Evolutionary conservation across 805 yeast species (phyloP), one percentile per base, ranked within the genome.

Genomic region (Starmerella cellae): DNA sequence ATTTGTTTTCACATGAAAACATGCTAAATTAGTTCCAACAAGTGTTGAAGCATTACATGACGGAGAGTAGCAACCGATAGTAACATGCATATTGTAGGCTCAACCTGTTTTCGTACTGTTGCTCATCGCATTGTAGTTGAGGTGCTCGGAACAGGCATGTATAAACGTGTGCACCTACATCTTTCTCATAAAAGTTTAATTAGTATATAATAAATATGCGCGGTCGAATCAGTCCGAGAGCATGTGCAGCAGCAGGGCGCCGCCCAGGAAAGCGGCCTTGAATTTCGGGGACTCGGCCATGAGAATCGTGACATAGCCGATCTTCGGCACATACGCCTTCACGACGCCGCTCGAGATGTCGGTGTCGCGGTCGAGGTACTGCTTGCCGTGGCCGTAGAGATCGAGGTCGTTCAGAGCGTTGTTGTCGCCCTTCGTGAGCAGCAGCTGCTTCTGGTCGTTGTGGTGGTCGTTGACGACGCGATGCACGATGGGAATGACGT

Each of bases 371-470:
- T 82, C 77, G 54, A 91, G 66, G 55, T 91, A 91, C 37, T 66
- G 67, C 55, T 83, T 87, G 42, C 74, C 75, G 50, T 74, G 70
- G 1, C 85, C 81, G 58, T 91, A 91, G 36, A 91, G 68, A 14
- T 83, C 79, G 51, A 91, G 69, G 61, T 91, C 98, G 61, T 91
- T 94, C 40, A 81, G 77, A 3, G 87, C 82, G 59, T 91, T 91
- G 60, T 91, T 91, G 61, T 91, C 98, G 60, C 98, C 98, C 61
- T 91, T 91, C 1, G 98, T 91, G 46, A 91, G 69, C 38, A 91
- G 61, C 38, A 78, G 66, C 61, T 87, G 95, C 57, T 75, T 69
- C 37, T 47, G 48, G 27, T 53, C 51, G 8, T 55, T 55, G 24
- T 55, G 77, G 57, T 91, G 97, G 52, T 83, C 88, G 55, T 95